Base-by-base conservation (phyloP, 805 yeast genomes). In the Candida glaebosa region DNA sequence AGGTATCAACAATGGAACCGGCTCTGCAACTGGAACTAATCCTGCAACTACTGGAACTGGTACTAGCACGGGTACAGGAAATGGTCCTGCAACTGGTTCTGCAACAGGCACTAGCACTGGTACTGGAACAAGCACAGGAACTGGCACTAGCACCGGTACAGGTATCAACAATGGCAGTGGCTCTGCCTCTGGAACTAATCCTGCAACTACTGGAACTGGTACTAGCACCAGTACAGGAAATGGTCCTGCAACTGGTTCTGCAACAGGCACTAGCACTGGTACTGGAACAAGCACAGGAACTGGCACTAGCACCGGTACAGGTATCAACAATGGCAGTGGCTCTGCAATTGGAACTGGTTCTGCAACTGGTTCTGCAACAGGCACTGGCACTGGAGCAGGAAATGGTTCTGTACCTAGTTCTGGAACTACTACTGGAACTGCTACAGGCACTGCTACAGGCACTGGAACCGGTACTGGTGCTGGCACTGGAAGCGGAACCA, bases 361-460 rank as follows among this genome's bases (percentile, higher is more conserved):
- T 3, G 6, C 41, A 3, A 24, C 41, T 20, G n/a, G 20, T 16
- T 4, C 38, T 20, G 41, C n/a, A 10, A 38, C 19, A 10, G 19
- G 6, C 16, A 38, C 42, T 34, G 20, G 46, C 8, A 15, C 46
- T 26, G 28, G 48, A 19, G 14, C 46, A 8, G 31, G 42, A 14
- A 31, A 48, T 32, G 18, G 45, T 12, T 26, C 48, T 14, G 40
- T 52, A 32, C 24, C 50, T 31, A 31, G 39, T 43, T n/a, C 37
- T 46, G n/a, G n/a, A n/a, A n/a, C n/a, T n/a, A n/a, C n/a, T n/a
- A n/a, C n/a, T 5, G 36, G 44, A 15, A 36, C 51, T 1, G 16
- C 52, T 16, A 16, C 45, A 15, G 40, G 19, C 15, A 17, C 18
- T n/a, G 15, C 4, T 3, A 32, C 30, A 19, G 35, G 15, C 16